Conservation (phyloP, 2,329 filamentous ascomycete genomes). For the Nothomitra cinnamomea region DNA sequence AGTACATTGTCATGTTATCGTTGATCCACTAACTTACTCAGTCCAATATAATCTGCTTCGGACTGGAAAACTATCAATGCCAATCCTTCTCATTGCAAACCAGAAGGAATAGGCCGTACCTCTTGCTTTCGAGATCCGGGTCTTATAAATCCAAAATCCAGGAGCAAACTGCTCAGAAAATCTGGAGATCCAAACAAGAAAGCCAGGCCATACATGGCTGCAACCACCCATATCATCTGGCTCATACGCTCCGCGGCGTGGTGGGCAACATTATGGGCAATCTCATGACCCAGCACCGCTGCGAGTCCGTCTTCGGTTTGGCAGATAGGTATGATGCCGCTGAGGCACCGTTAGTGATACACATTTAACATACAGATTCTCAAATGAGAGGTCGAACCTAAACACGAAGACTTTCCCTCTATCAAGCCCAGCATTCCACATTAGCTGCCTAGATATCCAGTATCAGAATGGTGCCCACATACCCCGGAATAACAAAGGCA, state of each 20-base stretch:
- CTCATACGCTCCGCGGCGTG: conserved; percentile 39
- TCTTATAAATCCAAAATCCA: conserved; percentile 32
- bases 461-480: conserved; percentile 9
- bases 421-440: neutral
- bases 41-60: conserved; percentile 43
- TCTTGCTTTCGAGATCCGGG: conserved; percentile 42
- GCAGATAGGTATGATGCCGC: conserved; percentile 41
- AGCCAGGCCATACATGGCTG: conserved; percentile 16
- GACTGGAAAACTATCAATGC: conserved; percentile 2
- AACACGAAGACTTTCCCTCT: conserved; percentile 48
- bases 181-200: conserved; percentile 21
- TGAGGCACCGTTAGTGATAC: conserved; percentile 11
- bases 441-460: neutral
- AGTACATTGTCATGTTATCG: neutral
- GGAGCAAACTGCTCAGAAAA: conserved; percentile 20
- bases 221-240: conserved; percentile 20
- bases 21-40: conserved; percentile 22
- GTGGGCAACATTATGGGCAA: conserved; percentile 43
- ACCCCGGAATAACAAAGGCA: conserved; percentile 46
- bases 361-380: too few relatives aligned
- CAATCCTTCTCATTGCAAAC: conserved; percentile 3
- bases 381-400: neutral
- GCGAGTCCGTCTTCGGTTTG: conserved; percentile 39
- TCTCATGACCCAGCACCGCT: conserved; percentile 45
- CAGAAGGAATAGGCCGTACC: conserved; percentile 15